These are phyloP conservation scores for Pichia cephalocereana DNA, from an alignment of 805 yeast species.

Conservation along the genomic window DNA sequence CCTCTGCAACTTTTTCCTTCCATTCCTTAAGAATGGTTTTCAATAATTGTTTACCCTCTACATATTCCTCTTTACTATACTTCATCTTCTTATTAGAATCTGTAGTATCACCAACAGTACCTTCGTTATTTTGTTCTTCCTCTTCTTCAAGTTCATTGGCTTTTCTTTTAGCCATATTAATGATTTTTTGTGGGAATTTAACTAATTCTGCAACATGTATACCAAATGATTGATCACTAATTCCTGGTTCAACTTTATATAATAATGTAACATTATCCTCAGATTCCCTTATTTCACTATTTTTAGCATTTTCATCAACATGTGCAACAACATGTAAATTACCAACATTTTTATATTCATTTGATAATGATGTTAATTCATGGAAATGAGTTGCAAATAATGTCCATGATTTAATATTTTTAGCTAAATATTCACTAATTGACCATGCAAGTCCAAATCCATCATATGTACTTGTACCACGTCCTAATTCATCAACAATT, in stretches of 20 bases:
- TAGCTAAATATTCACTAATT: constrained; percentile 76
- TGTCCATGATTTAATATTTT: constrained; percentile 64
- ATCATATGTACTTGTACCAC: constrained; percentile 92
- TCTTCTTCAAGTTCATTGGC: constrained; percentile 73
- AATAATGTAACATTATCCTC: constrained; percentile 72
- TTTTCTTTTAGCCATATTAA: constrained; percentile 91
- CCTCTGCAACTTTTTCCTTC: constrained; percentile 38
- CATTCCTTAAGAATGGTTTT: constrained; percentile 44
- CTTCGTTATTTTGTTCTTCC: constrained; percentile 24
- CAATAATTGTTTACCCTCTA: constrained; percentile 44
- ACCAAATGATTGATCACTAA: constrained; percentile 93
- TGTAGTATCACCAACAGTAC: not conserved
- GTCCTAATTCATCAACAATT: constrained; percentile 89
- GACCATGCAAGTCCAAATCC: constrained; percentile 99
- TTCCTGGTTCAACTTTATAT: constrained; percentile 94
- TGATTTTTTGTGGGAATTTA: constrained; percentile 82
- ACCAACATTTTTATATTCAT: constrained; percentile 51
- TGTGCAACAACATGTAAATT: constrained; percentile 94
- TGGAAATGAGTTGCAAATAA: constrained; percentile 97
- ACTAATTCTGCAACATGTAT: constrained; percentile 96
- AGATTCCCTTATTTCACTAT: constrained; percentile 23
- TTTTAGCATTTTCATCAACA: constrained; percentile 39
- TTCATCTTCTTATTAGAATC: constrained; percentile 35
- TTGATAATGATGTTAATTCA: constrained; percentile 77
- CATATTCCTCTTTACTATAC: constrained; percentile 43